phyloP scores from a whole-genome alignment of 1,139 yeast genomes.

The Candida smagusa region DNA sequence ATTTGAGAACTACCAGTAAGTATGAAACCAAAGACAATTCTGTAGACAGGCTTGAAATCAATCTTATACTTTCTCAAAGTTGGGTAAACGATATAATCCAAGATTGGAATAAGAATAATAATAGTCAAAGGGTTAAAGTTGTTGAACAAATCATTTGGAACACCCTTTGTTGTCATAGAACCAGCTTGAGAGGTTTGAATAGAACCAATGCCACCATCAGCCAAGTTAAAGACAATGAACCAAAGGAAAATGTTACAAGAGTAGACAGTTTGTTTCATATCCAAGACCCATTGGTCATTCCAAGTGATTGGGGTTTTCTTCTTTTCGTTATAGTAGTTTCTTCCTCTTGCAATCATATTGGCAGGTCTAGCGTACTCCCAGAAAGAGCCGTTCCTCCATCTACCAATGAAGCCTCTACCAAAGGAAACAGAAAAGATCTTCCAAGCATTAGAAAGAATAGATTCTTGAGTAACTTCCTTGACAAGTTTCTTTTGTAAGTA shows the following conservation, averaged over 20 bases:
- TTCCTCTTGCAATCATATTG: constrained; percentile 45
- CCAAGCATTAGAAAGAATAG: constrained; percentile 42
- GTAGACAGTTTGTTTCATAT: constrained; percentile 53
- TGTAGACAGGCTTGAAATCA: constrained; percentile 20
- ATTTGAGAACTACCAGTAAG: constrained; percentile 37
- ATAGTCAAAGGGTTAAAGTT: constrained; percentile 69
- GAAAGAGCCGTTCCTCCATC: constrained; percentile 35
- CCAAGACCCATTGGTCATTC: constrained; percentile 60
- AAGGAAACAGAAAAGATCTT: constrained; percentile 41
- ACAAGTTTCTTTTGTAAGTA: constrained; percentile 36
- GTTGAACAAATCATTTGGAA: constrained; percentile 69
- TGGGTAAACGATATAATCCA: constrained; percentile 59
- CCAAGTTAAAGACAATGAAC: constrained; percentile 59
- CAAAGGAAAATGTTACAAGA: constrained; percentile 64
- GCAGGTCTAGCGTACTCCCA: constrained; percentile 59
- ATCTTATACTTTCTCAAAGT: constrained; percentile 46
- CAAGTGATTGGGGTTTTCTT: constrained; percentile 36
- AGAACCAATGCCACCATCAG: constrained; percentile 64
- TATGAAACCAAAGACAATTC: constrained; percentile 27
- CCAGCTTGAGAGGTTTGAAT: constrained; percentile 66
- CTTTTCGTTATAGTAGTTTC: constrained; percentile 23
- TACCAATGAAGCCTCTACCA: constrained; percentile 35
- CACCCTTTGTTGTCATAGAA: constrained; percentile 61
- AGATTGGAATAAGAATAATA: constrained; percentile 60
- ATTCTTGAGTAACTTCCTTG: constrained; percentile 42